A percentile compares a stretch with the other conserved stretches of the same genome.
These are phyloP conservation scores for Ganoderma sinense DNA, from an alignment of 1,284 basidiomycete genomes.

Conservation along the genomic window DNA sequence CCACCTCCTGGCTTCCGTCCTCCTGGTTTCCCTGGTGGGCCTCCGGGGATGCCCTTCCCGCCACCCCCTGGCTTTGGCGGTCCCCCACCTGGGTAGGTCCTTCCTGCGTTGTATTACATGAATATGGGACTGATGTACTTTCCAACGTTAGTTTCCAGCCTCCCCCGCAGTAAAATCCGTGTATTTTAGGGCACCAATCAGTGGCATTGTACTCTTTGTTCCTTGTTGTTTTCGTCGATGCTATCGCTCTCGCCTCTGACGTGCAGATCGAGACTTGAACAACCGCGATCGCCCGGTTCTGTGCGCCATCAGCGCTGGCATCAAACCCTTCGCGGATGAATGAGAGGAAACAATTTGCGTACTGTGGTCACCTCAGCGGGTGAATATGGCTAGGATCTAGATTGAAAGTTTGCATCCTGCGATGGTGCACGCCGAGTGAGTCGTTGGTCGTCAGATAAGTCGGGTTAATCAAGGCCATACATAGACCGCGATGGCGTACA, in stretches of 20 bases:
- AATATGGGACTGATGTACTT: constrained; percentile 2
- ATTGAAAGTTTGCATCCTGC: background rate
- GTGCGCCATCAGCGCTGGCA: background rate
- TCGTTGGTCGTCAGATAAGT: background rate
- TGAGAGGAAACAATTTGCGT: background rate
- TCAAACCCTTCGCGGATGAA: background rate
- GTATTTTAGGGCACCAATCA: constrained; percentile 22
- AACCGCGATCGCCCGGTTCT: background rate
- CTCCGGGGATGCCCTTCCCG: constrained; percentile 59
- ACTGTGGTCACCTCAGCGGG: background rate
- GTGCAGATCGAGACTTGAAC: constrained; percentile 5
- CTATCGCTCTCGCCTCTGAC: constrained; percentile 29
- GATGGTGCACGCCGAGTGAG: background rate
- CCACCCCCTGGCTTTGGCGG: constrained; percentile 83
- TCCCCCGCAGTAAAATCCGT: constrained; percentile 46
- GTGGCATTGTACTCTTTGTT: constrained; percentile 38
- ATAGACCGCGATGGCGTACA: background rate
- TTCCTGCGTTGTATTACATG: background rate
- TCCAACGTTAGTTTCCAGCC: constrained; percentile 58
- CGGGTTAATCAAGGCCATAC: background rate
- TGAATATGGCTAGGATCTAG: background rate
- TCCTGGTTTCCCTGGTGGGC: constrained; percentile 70
- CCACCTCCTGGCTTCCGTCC: constrained; percentile 87
- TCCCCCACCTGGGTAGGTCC: constrained; percentile 84
- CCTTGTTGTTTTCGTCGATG: constrained; percentile 32